Conservation (phyloP, 768 basidiomycete species). For the Boletus tylopilopsis region DNA sequence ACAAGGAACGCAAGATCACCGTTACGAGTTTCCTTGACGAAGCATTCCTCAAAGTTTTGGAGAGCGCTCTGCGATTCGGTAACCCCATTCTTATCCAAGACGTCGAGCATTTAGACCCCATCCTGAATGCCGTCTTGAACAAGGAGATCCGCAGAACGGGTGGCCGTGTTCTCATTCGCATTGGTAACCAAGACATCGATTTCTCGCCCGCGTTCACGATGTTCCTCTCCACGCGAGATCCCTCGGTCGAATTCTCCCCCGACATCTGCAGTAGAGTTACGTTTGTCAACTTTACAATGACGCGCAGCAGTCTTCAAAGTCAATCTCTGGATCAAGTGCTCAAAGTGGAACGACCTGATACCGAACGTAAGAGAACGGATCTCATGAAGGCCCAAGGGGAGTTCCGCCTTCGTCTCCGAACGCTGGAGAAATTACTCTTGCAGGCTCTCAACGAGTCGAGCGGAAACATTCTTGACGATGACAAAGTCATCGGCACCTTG, state of each 20-base stretch:
- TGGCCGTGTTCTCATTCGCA: conserved; percentile 92
- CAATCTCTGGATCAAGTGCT: conserved; percentile 97
- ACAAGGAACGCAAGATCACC: conserved; percentile 94
- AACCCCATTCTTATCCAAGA: conserved; percentile 97
- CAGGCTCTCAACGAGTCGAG: conserved; percentile 95
- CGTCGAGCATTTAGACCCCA: conserved; percentile 96
- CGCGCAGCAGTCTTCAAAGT: conserved; percentile 95
- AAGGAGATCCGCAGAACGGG: conserved; percentile 94
- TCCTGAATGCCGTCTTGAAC: conserved; percentile 95
- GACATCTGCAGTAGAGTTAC: conserved; percentile 98
- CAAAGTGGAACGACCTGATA: conserved; percentile 95
- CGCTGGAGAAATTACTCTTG: conserved; percentile 87
- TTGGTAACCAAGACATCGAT: conserved; percentile 98
- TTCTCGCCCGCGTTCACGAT: conserved; percentile 99
- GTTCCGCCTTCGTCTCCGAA: conserved; percentile 88
- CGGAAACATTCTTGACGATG: conserved; percentile 97
- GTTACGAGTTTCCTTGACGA: conserved; percentile 99
- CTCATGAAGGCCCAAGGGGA: conserved; percentile 98
- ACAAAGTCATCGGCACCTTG: conserved; percentile 95
- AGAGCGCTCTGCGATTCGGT: conserved; percentile 98
- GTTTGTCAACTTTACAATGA: conserved; percentile 98
- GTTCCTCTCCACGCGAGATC: conserved; percentile 97
- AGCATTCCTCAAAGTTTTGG: conserved; percentile 96
- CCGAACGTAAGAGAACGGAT: conserved; percentile 92
- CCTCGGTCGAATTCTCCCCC: conserved; percentile 95